These are phyloP conservation scores for Scheffersomyces ergatensis DNA, from an alignment of 805 yeast species.

Conservation along the genomic window DNA sequence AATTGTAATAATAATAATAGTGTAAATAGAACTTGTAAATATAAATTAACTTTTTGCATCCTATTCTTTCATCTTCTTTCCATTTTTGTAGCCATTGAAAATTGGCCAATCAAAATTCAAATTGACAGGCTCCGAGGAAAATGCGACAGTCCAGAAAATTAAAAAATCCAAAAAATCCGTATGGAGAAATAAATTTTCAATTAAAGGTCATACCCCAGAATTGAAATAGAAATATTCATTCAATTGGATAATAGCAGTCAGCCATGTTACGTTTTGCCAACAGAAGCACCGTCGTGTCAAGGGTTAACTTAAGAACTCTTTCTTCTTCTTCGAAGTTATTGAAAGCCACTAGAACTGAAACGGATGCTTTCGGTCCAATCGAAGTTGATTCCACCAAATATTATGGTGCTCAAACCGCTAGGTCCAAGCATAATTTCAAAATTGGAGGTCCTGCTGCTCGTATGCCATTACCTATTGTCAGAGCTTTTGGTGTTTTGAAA, in stretches of 20 bases:
- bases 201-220: neutral
- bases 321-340: slow-evolving; percentile 23
- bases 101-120: neutral
- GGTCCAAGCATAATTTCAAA: slow-evolving; percentile 90
- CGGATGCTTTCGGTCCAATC: slow-evolving; percentile 96
- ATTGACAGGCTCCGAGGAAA: too few relatives aligned
- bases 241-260: neutral
- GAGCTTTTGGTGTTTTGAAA: slow-evolving; percentile 91
- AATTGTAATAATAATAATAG: too few relatives aligned
- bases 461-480: slow-evolving; percentile 87
- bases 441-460: slow-evolving; percentile 91
- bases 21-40: too few relatives aligned
- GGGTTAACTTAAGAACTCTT: slow-evolving; percentile 21
- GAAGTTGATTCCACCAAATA: slow-evolving; percentile 83
- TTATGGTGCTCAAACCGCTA: slow-evolving; percentile 98
- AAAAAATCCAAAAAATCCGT: too few relatives aligned
- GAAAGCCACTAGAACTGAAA: slow-evolving; percentile 61
- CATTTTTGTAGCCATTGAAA: too few relatives aligned
- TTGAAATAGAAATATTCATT: neutral
- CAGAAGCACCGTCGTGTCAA: slow-evolving; percentile 10
- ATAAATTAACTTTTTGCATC: neutral
- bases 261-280: slow-evolving; percentile 27
- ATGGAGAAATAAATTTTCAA: too few relatives aligned
- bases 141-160: too few relatives aligned
- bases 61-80: neutral